Conservation (phyloP, 139 green algal genomes). For the Tetradesmus lagerheimii region DNA sequence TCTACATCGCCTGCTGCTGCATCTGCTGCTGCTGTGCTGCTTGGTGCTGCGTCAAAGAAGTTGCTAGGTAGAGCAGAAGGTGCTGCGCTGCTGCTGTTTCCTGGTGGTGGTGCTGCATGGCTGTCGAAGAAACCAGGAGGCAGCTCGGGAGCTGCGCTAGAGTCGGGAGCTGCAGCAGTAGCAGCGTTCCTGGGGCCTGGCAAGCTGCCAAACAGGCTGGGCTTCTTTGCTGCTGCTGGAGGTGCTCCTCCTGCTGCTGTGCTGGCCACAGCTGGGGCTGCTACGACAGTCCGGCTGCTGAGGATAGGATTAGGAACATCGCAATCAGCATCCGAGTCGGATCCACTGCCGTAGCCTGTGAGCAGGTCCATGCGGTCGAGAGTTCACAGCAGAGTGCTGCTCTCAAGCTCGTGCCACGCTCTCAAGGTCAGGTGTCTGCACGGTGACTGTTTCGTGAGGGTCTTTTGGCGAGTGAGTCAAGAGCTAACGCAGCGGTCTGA, state of each 20-base stretch:
- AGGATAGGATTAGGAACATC: not conserved
- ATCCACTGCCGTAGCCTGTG: conserved; percentile 36
- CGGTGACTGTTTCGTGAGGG: not conserved
- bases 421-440: not conserved
- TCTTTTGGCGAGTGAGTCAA: not conserved
- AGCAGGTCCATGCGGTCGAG: conserved; percentile 38
- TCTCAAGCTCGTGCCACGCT: not conserved
- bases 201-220: not conserved
- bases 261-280: not conserved
- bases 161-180: not conserved
- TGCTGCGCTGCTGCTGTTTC: not conserved
- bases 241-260: not conserved
- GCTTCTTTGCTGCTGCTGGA: not conserved
- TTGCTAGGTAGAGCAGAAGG: not conserved
- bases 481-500: too few species aligned
- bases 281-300: not conserved
- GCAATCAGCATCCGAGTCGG: not conserved
- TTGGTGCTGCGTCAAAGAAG: conserved; percentile 3
- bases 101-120: not conserved
- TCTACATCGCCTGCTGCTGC: not conserved
- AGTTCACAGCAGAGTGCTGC: not conserved
- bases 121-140: conserved; percentile 19
- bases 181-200: not conserved
- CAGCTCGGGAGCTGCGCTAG: not conserved
- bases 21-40: not conserved